Base-by-base conservation (phyloP, 805 yeast species). In the Kuraishia ogatae region DNA sequence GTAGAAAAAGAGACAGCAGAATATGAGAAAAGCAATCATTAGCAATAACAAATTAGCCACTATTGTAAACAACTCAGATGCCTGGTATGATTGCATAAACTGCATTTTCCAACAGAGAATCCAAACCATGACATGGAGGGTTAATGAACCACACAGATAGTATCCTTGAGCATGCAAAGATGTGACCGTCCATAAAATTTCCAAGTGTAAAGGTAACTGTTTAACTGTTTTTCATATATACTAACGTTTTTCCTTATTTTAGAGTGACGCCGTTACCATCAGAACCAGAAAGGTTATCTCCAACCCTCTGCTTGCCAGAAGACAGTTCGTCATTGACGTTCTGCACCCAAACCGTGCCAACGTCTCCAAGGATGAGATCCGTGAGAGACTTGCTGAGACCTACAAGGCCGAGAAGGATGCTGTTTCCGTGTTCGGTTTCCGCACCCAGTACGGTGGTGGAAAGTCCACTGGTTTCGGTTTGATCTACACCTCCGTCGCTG, bases 361-460 rank as follows among this genome's bases (percentile, higher is more conserved):
- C 83, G 97, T 94, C 75, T 85, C 99, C 75, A 94, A 94, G 89
- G 97, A 91, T 77, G 99, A 94, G 81, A 86, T 94, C 79, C 90
- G 98, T 77, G 98, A 69, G 62, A 72, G 69, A 62, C 78, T 81
- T 69, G 73, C 85, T 66, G 79, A 79, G 67, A 73, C 79, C 66
- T 81, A 81, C 83, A 81, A 81, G 77, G 77, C 82, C 67, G 85
- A 81, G 70, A 81, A 81, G 73, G 85, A 81, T 68, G 80, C 83
- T 64, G 82, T 81, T 61, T 92, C 98, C 64, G 99, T 93, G 69
- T 94, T 94, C 75, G 98, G 98, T 77, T 89, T 94, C 96, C 89
- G 96, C 85, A 94, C 98, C 71, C 96, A 90, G 80, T 94, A 83
- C 79, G 99, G 99, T 89, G 99, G 99, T 80, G 97, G 97, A 74